Evolutionary conservation across 306 rosid genomes (phyloP).

Genomic region (Oxytropis ochrocephala): DNA sequence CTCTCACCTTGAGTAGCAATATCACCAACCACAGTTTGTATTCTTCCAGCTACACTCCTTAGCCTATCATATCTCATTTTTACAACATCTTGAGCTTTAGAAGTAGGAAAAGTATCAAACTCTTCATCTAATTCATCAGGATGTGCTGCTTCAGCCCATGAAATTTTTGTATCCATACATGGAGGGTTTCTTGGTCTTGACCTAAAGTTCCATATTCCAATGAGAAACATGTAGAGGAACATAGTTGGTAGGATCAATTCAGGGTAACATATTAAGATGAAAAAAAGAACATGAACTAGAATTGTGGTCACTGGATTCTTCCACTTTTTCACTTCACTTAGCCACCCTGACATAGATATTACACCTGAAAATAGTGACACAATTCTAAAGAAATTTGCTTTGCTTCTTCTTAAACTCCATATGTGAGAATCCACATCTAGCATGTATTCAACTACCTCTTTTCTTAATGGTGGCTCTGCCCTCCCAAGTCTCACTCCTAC

Average conservation of each 20-base stretch:
- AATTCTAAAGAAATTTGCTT: conserved; percentile 71
- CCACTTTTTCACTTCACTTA: conserved; percentile 68
- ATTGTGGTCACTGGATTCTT: conserved; percentile 61
- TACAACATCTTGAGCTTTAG: conserved; percentile 45
- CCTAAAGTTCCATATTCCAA: conserved; percentile 75
- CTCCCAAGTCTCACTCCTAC: conserved; percentile 68
- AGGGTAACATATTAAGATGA: conserved; percentile 64
- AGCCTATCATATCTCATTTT: conserved; percentile 73
- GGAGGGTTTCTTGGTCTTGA: conserved; percentile 55
- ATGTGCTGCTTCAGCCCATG: conserved; percentile 79
- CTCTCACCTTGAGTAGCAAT: conserved; percentile 43
- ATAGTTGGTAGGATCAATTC: conserved; percentile 66
- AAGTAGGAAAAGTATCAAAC: conserved; percentile 71
- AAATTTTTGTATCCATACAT: conserved; percentile 73
- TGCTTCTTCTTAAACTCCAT: conserved; percentile 87
- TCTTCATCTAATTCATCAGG: conserved; percentile 47
- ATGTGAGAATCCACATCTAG: conserved; percentile 83
- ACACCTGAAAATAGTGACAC: conserved; percentile 57
- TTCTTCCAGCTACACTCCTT: conserved; percentile 49
- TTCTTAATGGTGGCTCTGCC: conserved; percentile 66
- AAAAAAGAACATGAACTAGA: conserved; percentile 61
- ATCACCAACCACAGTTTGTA: conserved; percentile 36
- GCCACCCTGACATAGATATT: conserved; percentile 61
- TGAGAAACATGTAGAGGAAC: conserved; percentile 77
- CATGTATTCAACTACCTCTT: conserved; percentile 88